Base-by-base conservation (phyloP, 176 grass and related monocot species). In the Guadua angustifolia region DNA sequence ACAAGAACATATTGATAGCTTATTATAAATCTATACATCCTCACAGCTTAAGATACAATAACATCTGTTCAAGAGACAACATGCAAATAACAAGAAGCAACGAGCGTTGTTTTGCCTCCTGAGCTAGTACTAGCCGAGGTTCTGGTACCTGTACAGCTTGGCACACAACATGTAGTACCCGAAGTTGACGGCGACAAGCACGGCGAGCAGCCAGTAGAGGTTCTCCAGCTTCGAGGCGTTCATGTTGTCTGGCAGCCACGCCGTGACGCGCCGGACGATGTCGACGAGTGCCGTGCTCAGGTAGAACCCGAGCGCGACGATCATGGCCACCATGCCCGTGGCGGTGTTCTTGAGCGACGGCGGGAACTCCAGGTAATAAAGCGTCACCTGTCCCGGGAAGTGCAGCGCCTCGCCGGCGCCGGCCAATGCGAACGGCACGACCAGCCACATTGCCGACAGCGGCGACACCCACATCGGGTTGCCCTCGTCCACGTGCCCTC, bases 291-390 rank as follows among this genome's bases (percentile, higher is more conserved):
- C 89, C 6, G 92, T 94, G 86, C 94, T 97, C 2, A 97, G 80
- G 80, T 97, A 94, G 85, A 94, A 97, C 2, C 92, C 92, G 2
- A 92, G 67, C 2, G 86, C 89, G 0, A 97, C 66, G 77, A 89
- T 64, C 52, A 94, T 46, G 10, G 90, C 88, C 6, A 87, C 36
- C 86, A 94, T 92, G 43, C 90, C 92, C 22, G 94, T 87, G 0
- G 90, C 74, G 1, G 92, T 97, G 90, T 83, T 97, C 88, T 88
- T 88, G 19, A 94, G 86, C 61, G 92, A 36, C 73, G 33, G 61
- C 0, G 95, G 95, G 66, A 97, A 97, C 81, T 92, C 95, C 60
- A 91, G 80, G 84, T 91, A 97, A 74, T 92, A 97, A 0, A 97
- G 69, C 12, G 70, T 91, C 26, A 97, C 90, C 69, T 92, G 86